Conservation (phyloP, 2,329 filamentous ascomycete species). For the Tolypocladium album region DNA sequence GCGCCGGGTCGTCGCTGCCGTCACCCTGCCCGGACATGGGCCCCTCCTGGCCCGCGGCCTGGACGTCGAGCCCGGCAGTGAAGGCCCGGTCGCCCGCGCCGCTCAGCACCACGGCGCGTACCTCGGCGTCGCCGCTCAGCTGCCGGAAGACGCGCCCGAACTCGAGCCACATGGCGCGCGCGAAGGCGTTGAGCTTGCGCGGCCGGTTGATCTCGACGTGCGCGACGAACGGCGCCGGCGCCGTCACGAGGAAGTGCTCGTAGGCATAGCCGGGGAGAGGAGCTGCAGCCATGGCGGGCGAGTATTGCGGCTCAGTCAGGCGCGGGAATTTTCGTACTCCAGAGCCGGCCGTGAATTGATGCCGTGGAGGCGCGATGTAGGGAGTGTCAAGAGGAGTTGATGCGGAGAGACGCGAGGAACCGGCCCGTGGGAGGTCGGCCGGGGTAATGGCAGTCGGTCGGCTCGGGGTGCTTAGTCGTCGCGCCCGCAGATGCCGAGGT, state of each 20-base stretch:
- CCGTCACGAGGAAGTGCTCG: constrained; percentile 64
- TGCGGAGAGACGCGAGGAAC: neutral
- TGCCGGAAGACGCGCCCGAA: constrained; percentile 60
- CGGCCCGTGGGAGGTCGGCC: neutral
- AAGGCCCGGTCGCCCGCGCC: constrained; percentile 78
- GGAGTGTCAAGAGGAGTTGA: neutral
- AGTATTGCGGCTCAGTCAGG: neutral
- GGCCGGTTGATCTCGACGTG: constrained; percentile 88
- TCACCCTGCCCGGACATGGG: constrained; percentile 22
- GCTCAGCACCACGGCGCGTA: constrained; percentile 70
- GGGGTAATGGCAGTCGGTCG: neutral
- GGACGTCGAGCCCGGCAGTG: constrained; percentile 75
- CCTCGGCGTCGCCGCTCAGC: constrained; percentile 59
- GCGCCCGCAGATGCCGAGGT: neutral
- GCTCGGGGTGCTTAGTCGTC: neutral
- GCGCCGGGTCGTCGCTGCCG: constrained; percentile 43
- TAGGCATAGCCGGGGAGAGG: constrained; percentile 33
- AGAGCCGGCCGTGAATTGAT: neutral
- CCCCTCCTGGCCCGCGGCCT: constrained; percentile 49
- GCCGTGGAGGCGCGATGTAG: too few species aligned
- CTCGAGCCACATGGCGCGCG: constrained; percentile 77
- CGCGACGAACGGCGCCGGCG: constrained; percentile 62
- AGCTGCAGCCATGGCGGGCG: constrained; percentile 3
- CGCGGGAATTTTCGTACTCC: neutral
- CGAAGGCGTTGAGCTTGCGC: constrained; percentile 80